Conservation (phyloP, 805 yeast species). For the Tetrapisispora taiwanensis region DNA sequence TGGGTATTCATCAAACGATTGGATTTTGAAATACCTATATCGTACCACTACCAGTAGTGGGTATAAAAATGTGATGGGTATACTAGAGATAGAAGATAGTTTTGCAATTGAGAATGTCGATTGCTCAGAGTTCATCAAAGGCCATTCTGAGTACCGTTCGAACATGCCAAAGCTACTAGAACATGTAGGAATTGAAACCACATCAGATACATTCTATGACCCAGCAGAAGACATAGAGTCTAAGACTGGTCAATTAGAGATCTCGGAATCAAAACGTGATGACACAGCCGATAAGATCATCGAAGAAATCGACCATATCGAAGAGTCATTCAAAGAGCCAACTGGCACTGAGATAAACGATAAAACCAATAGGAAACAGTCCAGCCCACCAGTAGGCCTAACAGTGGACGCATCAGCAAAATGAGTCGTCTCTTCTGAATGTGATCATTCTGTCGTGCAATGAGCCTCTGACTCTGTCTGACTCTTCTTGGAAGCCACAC, state of each 20-base stretch:
- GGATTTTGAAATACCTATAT: conserved; percentile 91
- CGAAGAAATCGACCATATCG: not conserved
- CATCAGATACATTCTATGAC: not conserved
- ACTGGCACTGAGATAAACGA: too few species aligned
- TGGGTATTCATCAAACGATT: conserved; percentile 85
- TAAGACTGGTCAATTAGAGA: not conserved
- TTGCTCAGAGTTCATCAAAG: conserved; percentile 78
- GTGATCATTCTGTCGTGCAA: too few species aligned
- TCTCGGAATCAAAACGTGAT: too few species aligned
- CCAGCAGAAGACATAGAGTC: not conserved
- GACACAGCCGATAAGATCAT: not conserved
- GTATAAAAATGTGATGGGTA: conserved; percentile 75
- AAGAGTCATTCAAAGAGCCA: not conserved
- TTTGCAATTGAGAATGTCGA: conserved; percentile 74
- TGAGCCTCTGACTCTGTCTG: not conserved
- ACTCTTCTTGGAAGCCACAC: too few species aligned
- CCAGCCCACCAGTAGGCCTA: too few species aligned
- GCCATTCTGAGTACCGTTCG: conserved; percentile 93
- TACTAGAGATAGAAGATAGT: conserved; percentile 58
- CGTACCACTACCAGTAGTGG: conserved; percentile 90
- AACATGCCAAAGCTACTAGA: conserved; percentile 78
- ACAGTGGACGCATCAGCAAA: too few species aligned
- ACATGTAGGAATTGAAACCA: conserved; percentile 86
- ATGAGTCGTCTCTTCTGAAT: too few species aligned
- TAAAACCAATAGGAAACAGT: too few species aligned